Percentiles rank a stretch among this genome's conserved stretches.
phyloP scores from a whole-genome alignment of 176 grass and related monocot genomes.

The Leersia perrieri region DNA sequence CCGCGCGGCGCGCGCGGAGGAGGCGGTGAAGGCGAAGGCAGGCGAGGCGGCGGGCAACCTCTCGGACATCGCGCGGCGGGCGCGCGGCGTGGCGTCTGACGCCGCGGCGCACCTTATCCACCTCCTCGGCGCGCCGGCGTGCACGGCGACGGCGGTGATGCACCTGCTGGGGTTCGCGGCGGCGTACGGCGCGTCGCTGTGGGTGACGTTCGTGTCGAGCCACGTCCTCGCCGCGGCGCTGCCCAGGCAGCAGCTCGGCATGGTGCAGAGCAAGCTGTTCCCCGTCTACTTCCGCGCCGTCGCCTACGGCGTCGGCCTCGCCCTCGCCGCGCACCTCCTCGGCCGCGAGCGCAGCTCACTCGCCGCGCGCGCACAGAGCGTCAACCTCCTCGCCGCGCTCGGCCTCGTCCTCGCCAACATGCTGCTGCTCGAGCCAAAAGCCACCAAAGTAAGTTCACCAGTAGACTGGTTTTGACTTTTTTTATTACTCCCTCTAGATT shows the following conservation, averaged over 20 bases:
- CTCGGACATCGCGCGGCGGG: constrained; percentile 50
- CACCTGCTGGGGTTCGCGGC: constrained; percentile 62
- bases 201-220: constrained; percentile 92
- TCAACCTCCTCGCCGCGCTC: constrained; percentile 58
- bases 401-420: constrained; percentile 59
- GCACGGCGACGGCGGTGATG: constrained; percentile 37
- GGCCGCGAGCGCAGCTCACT: constrained; percentile 36
- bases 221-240: constrained; percentile 54
- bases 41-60: constrained; percentile 55
- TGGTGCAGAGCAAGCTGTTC: constrained; percentile 90
- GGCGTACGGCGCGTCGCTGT: constrained; percentile 66
- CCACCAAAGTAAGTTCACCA: constrained; percentile 60
- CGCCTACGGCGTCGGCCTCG: constrained; percentile 46
- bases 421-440: constrained; percentile 67
- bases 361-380: constrained; percentile 48
- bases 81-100: constrained; percentile 52
- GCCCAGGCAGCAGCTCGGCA: constrained; percentile 69
- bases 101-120: constrained; percentile 41
- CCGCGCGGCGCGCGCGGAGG: constrained; percentile 18
- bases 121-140: constrained; percentile 23
- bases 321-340: constrained; percentile 51
- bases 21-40: constrained; percentile 22
- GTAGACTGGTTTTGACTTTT: too few species aligned
- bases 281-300: constrained; percentile 81
- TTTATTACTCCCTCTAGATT: too few species aligned